Conservation (phyloP, 305 asterid species). For the Withania somnifera region DNA sequence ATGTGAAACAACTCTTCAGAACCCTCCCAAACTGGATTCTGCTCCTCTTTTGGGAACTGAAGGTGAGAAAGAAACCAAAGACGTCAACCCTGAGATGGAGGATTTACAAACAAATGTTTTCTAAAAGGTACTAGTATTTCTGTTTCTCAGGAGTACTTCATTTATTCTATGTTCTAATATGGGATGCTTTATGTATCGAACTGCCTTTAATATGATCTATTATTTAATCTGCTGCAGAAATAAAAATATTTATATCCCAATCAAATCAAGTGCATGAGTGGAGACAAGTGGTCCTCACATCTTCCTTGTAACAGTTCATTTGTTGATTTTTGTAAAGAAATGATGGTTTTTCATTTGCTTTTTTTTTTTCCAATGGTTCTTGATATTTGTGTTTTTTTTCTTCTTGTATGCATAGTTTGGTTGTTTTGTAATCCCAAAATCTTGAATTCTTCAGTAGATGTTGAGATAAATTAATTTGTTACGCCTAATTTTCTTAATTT, state of each 20-base stretch:
- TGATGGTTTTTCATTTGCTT: not conserved
- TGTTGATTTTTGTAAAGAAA: not conserved
- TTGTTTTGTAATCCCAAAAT: not conserved
- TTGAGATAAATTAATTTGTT: not conserved
- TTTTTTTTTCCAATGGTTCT: not conserved
- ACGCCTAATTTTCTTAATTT: not conserved
- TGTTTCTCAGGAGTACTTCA: not conserved
- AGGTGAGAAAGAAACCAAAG: slow-evolving; percentile 30
- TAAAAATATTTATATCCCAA: not conserved
- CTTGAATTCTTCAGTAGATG: not conserved
- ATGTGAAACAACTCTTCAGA: slow-evolving; percentile 27
- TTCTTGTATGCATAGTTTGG: not conserved
- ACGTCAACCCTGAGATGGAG: slow-evolving; percentile 52
- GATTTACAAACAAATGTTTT: slow-evolving; percentile 80
- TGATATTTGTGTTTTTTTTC: not conserved
- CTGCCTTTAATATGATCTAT: not conserved
- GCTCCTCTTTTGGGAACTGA: slow-evolving; percentile 32
- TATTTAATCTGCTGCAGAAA: not conserved
- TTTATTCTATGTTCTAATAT: not conserved
- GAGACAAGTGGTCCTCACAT: not conserved
- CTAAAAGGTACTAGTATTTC: slow-evolving; percentile 17
- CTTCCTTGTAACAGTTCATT: not conserved
- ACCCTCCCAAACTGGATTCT: slow-evolving; percentile 60
- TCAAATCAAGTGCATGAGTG: not conserved
- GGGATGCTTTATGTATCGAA: too few relatives aligned